phyloP scores from a whole-genome alignment of 2,329 filamentous ascomycete species.

The Phialocephala sp. region DNA sequence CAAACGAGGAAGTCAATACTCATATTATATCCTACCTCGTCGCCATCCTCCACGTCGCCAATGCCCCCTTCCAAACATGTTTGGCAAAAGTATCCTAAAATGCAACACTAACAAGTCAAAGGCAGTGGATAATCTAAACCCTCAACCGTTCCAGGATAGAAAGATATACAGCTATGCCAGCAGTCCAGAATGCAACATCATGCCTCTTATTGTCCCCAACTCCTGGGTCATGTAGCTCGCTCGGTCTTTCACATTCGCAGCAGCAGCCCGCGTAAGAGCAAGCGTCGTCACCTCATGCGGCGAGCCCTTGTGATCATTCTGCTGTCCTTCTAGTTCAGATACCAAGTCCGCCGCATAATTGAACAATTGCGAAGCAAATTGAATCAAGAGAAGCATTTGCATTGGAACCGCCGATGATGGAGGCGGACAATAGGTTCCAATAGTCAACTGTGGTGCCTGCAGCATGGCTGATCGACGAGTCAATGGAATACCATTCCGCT shows the following conservation, averaged over 20 bases:
- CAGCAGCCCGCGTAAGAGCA: slow-evolving; percentile 21
- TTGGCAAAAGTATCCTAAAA: too few relatives aligned
- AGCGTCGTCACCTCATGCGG: not conserved
- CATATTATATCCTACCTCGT: too few relatives aligned
- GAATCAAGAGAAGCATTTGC: slow-evolving; percentile 34
- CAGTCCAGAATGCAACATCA: slow-evolving; percentile 1
- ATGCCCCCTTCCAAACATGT: too few relatives aligned
- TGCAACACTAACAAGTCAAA: not conserved
- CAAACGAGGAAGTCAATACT: too few relatives aligned
- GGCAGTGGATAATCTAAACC: not conserved
- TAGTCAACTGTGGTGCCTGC: slow-evolving; percentile 23
- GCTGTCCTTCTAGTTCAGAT: slow-evolving; percentile 16
- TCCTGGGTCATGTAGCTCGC: slow-evolving; percentile 25
- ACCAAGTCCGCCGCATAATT: slow-evolving; percentile 30
- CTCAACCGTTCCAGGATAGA: not conserved
- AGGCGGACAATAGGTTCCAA: slow-evolving; percentile 33
- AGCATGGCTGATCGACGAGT: slow-evolving; percentile 17
- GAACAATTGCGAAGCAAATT: slow-evolving; percentile 29
- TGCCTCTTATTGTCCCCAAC: not conserved
- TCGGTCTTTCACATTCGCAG: slow-evolving; percentile 30
- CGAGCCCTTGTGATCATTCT: not conserved
- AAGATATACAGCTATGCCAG: not conserved
- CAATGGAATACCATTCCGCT: slow-evolving; percentile 19
- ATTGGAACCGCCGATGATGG: slow-evolving; percentile 26
- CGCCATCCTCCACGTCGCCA: too few relatives aligned